These are phyloP conservation scores for Coniferiporia weirii DNA, from an alignment of 1,284 basidiomycete species.

Conservation along the genomic window DNA sequence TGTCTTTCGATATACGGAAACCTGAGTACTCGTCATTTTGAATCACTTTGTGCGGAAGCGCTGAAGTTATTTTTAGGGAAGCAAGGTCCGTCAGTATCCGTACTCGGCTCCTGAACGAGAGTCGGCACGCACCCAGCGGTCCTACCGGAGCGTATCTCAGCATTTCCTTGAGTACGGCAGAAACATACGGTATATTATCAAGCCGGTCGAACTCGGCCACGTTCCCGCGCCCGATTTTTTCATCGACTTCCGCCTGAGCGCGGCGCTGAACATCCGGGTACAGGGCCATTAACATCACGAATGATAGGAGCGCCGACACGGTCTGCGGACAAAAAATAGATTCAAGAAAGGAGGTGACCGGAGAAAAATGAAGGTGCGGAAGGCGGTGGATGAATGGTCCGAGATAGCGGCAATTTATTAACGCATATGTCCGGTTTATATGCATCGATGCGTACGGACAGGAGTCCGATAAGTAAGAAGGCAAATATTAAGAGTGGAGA, in stretches of 20 bases:
- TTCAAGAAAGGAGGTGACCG: not conserved
- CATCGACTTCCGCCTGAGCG: slow-evolving; percentile 40
- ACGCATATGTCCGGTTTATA: not conserved
- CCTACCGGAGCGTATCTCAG: slow-evolving; percentile 6
- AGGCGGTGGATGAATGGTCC: no score
- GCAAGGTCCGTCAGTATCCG: not conserved
- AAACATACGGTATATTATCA: slow-evolving; percentile 15
- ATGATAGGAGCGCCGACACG: slow-evolving; percentile 5
- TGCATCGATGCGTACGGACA: no score
- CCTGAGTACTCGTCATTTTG: slow-evolving; percentile 9
- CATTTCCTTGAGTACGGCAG: slow-evolving; percentile 19
- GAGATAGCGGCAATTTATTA: no score
- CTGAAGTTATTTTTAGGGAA: not conserved
- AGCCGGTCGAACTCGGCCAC: slow-evolving; percentile 16
- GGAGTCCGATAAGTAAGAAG: no score
- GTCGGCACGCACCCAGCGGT: not conserved
- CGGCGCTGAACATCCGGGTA: slow-evolving; percentile 37
- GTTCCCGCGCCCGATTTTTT: slow-evolving; percentile 15
- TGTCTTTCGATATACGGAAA: slow-evolving; percentile 1
- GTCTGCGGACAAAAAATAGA: not conserved
- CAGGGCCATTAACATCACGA: slow-evolving; percentile 26
- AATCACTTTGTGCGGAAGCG: slow-evolving; percentile 1
- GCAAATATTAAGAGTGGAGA: no score
- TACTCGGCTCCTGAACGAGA: not conserved
- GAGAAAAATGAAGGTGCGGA: no score